Base-by-base conservation (phyloP, 2,329 filamentous ascomycete species). In the Verticillium albo-atrum region DNA sequence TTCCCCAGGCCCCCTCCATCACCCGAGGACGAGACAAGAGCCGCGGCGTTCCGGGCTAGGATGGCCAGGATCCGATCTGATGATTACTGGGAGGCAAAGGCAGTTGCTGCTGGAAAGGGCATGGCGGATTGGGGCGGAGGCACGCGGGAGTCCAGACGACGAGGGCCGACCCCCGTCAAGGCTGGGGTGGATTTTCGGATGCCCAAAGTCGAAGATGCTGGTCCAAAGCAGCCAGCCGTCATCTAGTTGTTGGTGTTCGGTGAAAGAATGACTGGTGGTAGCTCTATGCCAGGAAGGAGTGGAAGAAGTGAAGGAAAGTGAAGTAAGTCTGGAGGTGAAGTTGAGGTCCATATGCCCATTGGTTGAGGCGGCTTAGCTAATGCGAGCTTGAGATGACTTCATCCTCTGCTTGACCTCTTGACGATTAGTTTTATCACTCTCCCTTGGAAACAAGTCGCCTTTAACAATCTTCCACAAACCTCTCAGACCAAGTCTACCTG, bases 11-110 rank as follows among this genome's bases (percentile, higher is more conserved):
- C 6, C 2, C 35, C n/a, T 3, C n/a, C 42, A 25, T 23, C 42
- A 14, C 10, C 17, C 20, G n/a, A 12, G 10, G 20, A n/a, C n/a
- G n/a, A 47, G 12, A 12, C 1, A 14, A 23, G 35, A 23, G 56
- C 28, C n/a, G 59, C 34, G 27, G 23, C 26, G 14, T 57, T 58
- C 30, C 50, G 17, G 10, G 34, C 25, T 6, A 20, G 34, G 26
- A 56, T 56, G 54, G 7, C 34, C 20, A 28, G 10, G 23, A 12
- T 56, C 14, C 23, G 25, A 20, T 30, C 23, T n/a, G 54, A 56
- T 28, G 35, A 47, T n/a, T 56, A 56, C 25, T 56, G 54, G 54
- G 23, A 28, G 34, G 20, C 47, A 25, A 56, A 56, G 54, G 54
- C 54, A 6, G 20, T n/a, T 6, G 10, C 52, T 30, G 52, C 17